Evolutionary conservation across 2,329 filamentous ascomycete species (phyloP).

Genomic region (Calonectria ilicicola): DNA sequence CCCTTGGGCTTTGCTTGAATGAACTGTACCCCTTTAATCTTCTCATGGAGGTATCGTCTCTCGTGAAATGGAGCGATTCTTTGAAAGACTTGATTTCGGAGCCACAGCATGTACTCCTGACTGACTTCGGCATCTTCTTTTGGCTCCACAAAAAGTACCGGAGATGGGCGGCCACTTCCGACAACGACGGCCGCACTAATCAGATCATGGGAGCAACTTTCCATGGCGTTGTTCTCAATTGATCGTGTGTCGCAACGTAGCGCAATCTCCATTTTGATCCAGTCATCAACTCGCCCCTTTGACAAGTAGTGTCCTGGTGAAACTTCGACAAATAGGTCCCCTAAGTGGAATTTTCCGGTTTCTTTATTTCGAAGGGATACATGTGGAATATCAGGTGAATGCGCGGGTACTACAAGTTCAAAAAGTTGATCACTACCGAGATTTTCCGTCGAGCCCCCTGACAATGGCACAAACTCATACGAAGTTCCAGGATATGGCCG

Average conservation of each 20-base stretch:
- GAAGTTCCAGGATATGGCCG: not conserved
- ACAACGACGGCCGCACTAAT: slow-evolving; percentile 31
- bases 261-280: slow-evolving; percentile 41
- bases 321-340: slow-evolving; percentile 40
- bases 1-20: slow-evolving; percentile 30
- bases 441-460: not conserved
- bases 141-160: slow-evolving; percentile 31
- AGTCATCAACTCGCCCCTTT: slow-evolving; percentile 36
- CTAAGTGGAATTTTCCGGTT: slow-evolving; percentile 37
- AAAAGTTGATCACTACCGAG: slow-evolving; percentile 1
- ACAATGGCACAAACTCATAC: slow-evolving; percentile 24
- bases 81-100: slow-evolving; percentile 25
- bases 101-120: not conserved
- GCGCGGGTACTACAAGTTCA: slow-evolving; percentile 24
- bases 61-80: slow-evolving; percentile 36
- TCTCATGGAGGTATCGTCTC: slow-evolving; percentile 36
- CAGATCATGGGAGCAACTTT: slow-evolving; percentile 31
- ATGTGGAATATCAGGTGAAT: slow-evolving; percentile 31
- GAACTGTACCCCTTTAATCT: slow-evolving; percentile 25
- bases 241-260: slow-evolving; percentile 34
- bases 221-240: slow-evolving; percentile 34
- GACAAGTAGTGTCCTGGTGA: slow-evolving; percentile 28
- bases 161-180: slow-evolving; percentile 32
- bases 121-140: not conserved
- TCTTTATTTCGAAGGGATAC: slow-evolving; percentile 10